Percentiles rank a stretch among this genome's conserved stretches.
These are phyloP conservation scores for Phragmites australis DNA, from an alignment of 176 grass and related monocot species.

Conservation along the genomic window DNA sequence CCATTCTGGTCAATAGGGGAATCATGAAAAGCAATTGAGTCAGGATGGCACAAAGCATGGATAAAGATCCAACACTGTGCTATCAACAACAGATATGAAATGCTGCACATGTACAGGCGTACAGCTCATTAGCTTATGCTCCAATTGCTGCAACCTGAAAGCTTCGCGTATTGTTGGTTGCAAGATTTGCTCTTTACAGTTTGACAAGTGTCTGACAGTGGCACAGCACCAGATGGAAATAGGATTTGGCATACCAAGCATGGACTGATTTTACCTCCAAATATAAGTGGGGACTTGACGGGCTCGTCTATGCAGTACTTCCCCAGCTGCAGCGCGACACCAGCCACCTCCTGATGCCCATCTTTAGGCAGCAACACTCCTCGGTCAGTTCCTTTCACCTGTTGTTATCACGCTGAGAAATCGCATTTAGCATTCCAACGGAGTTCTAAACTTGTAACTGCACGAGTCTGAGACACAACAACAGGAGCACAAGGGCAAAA, in stretches of 20 bases:
- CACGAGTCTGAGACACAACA: neutral
- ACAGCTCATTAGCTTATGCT: neutral
- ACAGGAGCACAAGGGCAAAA: neutral
- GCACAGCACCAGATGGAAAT: neutral
- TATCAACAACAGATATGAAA: neutral
- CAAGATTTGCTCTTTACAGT: neutral
- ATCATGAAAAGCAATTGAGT: neutral
- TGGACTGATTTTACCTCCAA: constrained; percentile 57
- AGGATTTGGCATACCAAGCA: neutral
- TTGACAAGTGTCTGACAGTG: neutral
- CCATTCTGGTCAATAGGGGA: constrained; percentile 58
- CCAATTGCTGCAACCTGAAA: neutral
- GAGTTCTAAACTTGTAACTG: neutral
- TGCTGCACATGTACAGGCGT: neutral
- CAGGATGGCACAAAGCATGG: neutral
- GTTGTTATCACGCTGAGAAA: neutral
- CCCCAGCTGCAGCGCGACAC: constrained; percentile 56
- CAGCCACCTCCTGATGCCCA: constrained; percentile 66
- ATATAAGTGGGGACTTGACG: constrained; percentile 78
- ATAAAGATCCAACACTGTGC: neutral
- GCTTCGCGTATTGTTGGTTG: neutral
- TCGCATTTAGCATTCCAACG: neutral
- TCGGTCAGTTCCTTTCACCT: constrained; percentile 86
- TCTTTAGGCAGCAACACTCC: constrained; percentile 60
- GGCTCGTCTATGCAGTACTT: constrained; percentile 79